These are phyloP conservation scores for Diaporthe humulicola DNA, from an alignment of 2,329 filamentous ascomycete species.

Conservation along the genomic window DNA sequence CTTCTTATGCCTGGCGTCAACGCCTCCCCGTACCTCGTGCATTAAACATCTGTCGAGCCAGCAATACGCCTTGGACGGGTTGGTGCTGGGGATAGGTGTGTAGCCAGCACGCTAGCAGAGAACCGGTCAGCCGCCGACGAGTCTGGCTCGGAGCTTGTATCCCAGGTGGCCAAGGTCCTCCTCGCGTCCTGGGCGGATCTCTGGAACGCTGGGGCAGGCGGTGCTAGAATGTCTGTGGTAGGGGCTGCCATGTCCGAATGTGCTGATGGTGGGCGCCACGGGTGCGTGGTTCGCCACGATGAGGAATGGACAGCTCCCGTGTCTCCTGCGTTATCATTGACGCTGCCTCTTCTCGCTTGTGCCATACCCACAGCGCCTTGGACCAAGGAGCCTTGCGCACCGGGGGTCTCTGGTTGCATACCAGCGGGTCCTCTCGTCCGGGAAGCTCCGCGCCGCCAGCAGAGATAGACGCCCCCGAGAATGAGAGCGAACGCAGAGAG, in stretches of 20 bases:
- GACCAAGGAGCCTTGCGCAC: not conserved
- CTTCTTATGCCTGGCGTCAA: not conserved
- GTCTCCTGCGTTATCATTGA: not conserved
- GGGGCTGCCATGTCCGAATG: not conserved
- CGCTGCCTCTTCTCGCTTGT: not conserved
- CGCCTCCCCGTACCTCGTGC: too few species aligned
- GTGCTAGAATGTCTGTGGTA: not conserved
- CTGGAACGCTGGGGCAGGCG: not conserved
- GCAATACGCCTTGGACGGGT: not conserved
- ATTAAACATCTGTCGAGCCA: not conserved
- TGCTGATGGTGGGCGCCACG: not conserved
- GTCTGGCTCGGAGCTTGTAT: slow-evolving; percentile 13
- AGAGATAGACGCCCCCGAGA: not conserved
- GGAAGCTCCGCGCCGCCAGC: not conserved
- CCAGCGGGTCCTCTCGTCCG: too few species aligned
- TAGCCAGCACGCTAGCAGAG: not conserved
- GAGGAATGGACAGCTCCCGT: not conserved
- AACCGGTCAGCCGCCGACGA: slow-evolving; percentile 1
- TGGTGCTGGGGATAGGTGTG: slow-evolving; percentile 12
- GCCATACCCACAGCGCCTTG: not conserved
- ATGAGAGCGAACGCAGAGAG: not conserved
- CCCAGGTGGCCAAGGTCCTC: not conserved
- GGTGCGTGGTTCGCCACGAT: not conserved
- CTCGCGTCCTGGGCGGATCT: not conserved
- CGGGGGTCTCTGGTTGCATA: not conserved